A percentile compares a stretch with the other conserved stretches of the same genome.
phyloP scores from a whole-genome alignment of 371 early-diverging fungal species.

The Mortierella polycephala region DNA sequence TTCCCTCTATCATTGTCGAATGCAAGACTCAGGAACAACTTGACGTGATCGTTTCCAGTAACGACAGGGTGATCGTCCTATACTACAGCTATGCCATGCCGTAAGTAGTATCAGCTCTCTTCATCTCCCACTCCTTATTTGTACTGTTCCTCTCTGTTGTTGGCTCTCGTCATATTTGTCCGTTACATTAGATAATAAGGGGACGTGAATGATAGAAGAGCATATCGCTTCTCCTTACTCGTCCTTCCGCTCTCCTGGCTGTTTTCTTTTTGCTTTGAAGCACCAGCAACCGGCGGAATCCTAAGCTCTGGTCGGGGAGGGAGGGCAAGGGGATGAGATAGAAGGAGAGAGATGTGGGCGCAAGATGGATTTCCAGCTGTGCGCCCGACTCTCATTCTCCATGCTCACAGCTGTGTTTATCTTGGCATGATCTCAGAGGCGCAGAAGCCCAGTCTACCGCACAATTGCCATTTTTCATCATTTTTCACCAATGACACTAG shows the following conservation, averaged over 20 bases:
- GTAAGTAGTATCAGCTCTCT: slow-evolving; percentile 25
- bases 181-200: slow-evolving; percentile 13
- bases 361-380: background rate
- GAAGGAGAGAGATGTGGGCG: background rate
- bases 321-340: background rate
- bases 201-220: background rate
- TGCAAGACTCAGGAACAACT: slow-evolving; percentile 39
- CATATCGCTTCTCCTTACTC: background rate
- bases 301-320: background rate
- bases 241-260: background rate
- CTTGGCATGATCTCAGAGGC: background rate
- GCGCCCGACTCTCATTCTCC: background rate
- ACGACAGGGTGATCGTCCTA: slow-evolving; percentile 25
- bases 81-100: slow-evolving; percentile 51
- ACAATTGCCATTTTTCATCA: too few relatives aligned
- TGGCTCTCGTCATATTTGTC: background rate
- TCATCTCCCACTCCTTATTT: background rate
- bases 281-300: background rate
- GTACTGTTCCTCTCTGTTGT: background rate
- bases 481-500: too few relatives aligned
- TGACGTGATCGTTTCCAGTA: slow-evolving; percentile 15
- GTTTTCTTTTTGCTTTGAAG: background rate
- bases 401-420: background rate
- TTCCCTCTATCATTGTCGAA: slow-evolving; percentile 30
- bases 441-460: too few relatives aligned